phyloP scores from a whole-genome alignment of 441 rosid species.

The Arabidopsis hybrid region DNA sequence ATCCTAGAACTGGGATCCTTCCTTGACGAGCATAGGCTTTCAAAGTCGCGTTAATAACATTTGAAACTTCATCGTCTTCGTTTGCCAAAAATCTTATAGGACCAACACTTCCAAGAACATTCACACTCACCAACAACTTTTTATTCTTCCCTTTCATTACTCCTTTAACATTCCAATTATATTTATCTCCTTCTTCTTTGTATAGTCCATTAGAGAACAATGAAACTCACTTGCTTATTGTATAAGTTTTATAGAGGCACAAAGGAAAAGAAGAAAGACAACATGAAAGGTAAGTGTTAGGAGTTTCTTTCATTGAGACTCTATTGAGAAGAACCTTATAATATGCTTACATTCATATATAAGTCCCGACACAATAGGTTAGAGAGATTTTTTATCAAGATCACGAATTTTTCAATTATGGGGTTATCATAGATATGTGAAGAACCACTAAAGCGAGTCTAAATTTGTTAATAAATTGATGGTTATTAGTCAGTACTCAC shows the following conservation, averaged over 20 bases:
- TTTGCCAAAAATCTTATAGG: constrained; percentile 59
- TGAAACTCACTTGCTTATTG: constrained; percentile 5
- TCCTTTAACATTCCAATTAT: constrained; percentile 31
- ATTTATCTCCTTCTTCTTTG: not conserved
- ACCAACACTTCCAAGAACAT: constrained; percentile 65
- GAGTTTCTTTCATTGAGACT: constrained; percentile 26
- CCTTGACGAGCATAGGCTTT: constrained; percentile 64
- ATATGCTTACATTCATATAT: constrained; percentile 12
- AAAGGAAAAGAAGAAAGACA: constrained; percentile 7
- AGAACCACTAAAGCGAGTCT: constrained; percentile 10
- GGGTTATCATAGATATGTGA: not conserved
- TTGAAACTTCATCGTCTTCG: constrained; percentile 52
- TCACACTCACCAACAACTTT: constrained; percentile 53
- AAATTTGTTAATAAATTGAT: not conserved
- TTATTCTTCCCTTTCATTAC: constrained; percentile 41
- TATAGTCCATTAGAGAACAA: not conserved
- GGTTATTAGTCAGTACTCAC: no score
- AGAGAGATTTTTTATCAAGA: constrained; percentile 14
- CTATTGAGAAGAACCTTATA: constrained; percentile 29
- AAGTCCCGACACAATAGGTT: constrained; percentile 26
- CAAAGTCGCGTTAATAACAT: constrained; percentile 54
- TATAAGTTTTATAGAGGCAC: constrained; percentile 28
- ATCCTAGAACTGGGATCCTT: constrained; percentile 58
- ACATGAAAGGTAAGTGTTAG: constrained; percentile 27
- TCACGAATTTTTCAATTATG: not conserved